A percentile compares a stretch with the other conserved stretches of the same genome.
These are phyloP conservation scores for Alternaria sp. DNA, from an alignment of 2,329 filamentous ascomycete species.

Conservation along the genomic window DNA sequence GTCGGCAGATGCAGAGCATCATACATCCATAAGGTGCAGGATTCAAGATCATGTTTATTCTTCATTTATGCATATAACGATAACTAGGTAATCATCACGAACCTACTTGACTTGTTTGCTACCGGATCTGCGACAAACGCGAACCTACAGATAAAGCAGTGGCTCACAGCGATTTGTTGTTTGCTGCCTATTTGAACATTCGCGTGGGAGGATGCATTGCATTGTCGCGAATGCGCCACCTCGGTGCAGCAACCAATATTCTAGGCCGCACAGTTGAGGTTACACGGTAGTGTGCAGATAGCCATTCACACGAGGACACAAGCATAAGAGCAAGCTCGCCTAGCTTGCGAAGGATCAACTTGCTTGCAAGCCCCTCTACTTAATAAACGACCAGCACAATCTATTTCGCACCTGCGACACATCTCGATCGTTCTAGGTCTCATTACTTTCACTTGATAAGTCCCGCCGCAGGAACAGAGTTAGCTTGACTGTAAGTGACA, in stretches of 20 bases:
- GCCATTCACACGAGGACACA: not conserved
- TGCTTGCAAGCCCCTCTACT: not conserved
- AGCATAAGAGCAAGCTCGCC: not conserved
- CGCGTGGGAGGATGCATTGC: not conserved
- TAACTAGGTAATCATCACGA: too few species aligned
- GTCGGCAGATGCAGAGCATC: not conserved
- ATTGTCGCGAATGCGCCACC: not conserved
- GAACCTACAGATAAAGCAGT: too few species aligned
- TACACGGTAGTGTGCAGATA: not conserved
- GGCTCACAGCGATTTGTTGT: too few species aligned
- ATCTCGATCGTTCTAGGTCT: not conserved
- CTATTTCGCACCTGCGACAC: not conserved
- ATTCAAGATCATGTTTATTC: not conserved
- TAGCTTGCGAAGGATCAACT: not conserved
- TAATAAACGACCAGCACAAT: not conserved
- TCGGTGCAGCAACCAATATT: not conserved
- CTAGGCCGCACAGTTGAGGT: not conserved
- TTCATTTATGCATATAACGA: too few species aligned
- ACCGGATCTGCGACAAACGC: not conserved
- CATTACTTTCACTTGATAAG: too few species aligned
- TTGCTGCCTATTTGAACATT: not conserved
- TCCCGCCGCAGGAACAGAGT: too few species aligned
- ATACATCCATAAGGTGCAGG: too few species aligned
- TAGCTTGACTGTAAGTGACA: too few species aligned
- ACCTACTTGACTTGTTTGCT: too few species aligned